These are phyloP conservation scores for Ambrosia artemisiifolia DNA, from an alignment of 129 eudicot species.

Conservation along the genomic window DNA sequence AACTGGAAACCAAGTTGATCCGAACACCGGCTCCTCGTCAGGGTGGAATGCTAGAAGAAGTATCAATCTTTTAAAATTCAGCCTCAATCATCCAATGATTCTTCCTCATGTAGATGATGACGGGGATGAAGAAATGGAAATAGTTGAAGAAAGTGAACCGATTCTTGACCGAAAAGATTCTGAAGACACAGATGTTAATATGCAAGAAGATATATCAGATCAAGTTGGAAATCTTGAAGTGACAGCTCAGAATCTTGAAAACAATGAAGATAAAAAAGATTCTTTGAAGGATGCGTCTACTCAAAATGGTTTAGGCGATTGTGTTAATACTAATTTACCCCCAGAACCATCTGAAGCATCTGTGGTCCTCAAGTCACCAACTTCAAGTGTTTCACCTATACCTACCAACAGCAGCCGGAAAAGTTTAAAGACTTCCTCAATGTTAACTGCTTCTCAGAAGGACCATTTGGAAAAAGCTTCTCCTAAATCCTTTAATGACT, in stretches of 20 bases:
- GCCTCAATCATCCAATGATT: conserved; percentile 71
- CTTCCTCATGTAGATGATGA: conserved; percentile 76
- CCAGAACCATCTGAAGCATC: conserved; percentile 46
- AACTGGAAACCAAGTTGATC: conserved; percentile 47
- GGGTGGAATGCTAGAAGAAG: conserved; percentile 93
- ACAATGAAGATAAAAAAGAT: conserved; percentile 20
- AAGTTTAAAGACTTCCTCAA: conserved; percentile 65
- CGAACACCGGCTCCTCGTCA: conserved; percentile 49
- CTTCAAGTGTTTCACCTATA: conserved; percentile 74
- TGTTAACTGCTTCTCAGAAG: conserved; percentile 59
- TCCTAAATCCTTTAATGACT: conserved; percentile 38
- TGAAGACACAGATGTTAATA: conserved; percentile 51
- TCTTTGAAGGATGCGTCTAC: conserved; percentile 23
- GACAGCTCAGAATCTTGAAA: conserved; percentile 7
- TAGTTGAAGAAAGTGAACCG: conserved; percentile 53
- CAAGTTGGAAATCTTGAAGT: conserved; percentile 34
- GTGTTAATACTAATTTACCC: conserved; percentile 35
- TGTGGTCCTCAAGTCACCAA: conserved; percentile 68
- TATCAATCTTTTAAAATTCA: conserved; percentile 67
- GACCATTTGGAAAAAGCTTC: conserved; percentile 20
- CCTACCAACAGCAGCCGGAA: conserved; percentile 55
- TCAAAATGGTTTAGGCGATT: conserved; percentile 34
- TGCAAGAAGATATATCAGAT: conserved; percentile 57
- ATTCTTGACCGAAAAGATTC: conserved; percentile 30
- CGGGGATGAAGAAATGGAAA: conserved; percentile 95